These are phyloP conservation scores for Phytopythium mirpurense DNA, from an alignment of 352 stramenopile genomes.

Conservation along the genomic window DNA sequence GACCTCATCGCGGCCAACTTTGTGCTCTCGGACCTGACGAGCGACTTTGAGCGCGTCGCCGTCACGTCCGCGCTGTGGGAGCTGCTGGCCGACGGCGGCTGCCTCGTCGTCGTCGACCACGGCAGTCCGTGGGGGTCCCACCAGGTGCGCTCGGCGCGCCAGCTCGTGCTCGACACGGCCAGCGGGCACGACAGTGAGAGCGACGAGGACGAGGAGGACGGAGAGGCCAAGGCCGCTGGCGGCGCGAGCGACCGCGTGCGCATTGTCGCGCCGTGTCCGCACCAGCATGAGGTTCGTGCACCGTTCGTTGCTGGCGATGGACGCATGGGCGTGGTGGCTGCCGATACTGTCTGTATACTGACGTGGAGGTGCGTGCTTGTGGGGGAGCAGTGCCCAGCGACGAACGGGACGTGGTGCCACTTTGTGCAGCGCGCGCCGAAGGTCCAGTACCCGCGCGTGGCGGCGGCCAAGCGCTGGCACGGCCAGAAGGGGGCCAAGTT, in stretches of 20 bases:
- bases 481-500: slow-evolving; percentile 86
- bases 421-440: slow-evolving; percentile 79
- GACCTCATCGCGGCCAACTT: slow-evolving; percentile 74
- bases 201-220: slow-evolving; percentile 10
- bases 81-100: slow-evolving; percentile 65
- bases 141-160: slow-evolving; percentile 76
- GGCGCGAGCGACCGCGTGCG: slow-evolving; percentile 19
- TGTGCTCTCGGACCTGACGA: slow-evolving; percentile 80
- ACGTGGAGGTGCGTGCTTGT: not conserved
- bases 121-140: slow-evolving; percentile 82
- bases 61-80: slow-evolving; percentile 77
- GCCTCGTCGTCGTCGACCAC: slow-evolving; percentile 70
- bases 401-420: slow-evolving; percentile 77
- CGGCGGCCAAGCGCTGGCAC: slow-evolving; percentile 76
- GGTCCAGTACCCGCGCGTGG: slow-evolving; percentile 66
- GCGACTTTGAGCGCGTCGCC: slow-evolving; percentile 75
- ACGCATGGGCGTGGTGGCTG: not conserved
- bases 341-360: not conserved
- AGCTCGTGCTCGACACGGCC: slow-evolving; percentile 82
- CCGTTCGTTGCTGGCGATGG: not conserved
- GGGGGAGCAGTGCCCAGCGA: slow-evolving; percentile 44
- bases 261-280: slow-evolving; percentile 73
- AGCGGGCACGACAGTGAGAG: slow-evolving; percentile 30
- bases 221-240: slow-evolving; percentile 1
- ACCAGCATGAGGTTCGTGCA: slow-evolving; percentile 51